Percentiles rank a stretch among this genome's conserved stretches.
Conservation (phyloP, 2,329 filamentous ascomycete genomes). For the Xylaria sp. region DNA sequence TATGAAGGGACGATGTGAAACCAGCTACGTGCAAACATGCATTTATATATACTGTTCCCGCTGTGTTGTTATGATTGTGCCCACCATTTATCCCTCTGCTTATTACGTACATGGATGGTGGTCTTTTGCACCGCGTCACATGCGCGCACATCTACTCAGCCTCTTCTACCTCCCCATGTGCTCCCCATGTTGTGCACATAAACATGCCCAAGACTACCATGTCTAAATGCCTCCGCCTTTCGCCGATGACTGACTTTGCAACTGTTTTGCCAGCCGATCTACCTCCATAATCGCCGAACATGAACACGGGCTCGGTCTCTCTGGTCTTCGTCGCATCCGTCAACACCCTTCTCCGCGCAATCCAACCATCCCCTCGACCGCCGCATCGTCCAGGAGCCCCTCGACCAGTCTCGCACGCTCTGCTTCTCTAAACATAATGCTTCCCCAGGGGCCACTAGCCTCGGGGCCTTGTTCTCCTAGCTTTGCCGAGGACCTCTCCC, state of each 20-base stretch:
- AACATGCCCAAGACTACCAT: constrained; percentile 6
- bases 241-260: constrained; percentile 43
- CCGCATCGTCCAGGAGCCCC: constrained; percentile 71
- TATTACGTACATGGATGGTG: background rate
- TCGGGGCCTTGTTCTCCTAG: constrained; percentile 77
- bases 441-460: constrained; percentile 66
- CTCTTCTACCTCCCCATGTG: constrained; percentile 18
- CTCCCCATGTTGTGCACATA: constrained; percentile 26
- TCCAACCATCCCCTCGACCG: constrained; percentile 72
- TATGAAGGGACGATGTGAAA: background rate
- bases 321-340: constrained; percentile 91
- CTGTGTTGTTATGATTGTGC: background rate
- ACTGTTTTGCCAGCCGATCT: constrained; percentile 66
- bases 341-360: constrained; percentile 79
- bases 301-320: constrained; percentile 86
- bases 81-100: background rate
- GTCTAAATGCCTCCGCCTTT: constrained; percentile 34
- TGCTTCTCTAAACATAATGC: constrained; percentile 75
- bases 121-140: constrained; percentile 21
- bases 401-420: constrained; percentile 72
- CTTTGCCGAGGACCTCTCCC: constrained; percentile 87
- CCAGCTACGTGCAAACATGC: background rate
- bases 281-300: constrained; percentile 81
- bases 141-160: constrained; percentile 30
- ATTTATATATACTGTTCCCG: background rate